Evolutionary conservation across 192 early-diverging fungal genomes (phyloP), one percentile per base, ranked within the genome.

Genomic region (Umbelopsis isabellina): DNA sequence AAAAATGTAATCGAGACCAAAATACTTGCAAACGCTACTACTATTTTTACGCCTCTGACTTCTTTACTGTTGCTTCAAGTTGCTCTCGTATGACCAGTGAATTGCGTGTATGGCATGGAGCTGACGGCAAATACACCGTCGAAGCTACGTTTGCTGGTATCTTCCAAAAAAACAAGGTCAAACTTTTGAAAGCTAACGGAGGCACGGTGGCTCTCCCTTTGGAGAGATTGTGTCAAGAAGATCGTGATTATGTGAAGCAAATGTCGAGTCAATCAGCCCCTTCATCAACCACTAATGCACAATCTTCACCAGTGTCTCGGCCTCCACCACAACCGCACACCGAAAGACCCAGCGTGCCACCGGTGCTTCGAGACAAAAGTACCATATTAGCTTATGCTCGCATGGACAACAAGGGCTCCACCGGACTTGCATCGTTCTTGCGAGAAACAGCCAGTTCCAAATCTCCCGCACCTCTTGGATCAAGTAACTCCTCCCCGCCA

Each of bases 131-230:
- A 10, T 70, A 55, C 53, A 35, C 49, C 6, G 68, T 45, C 20
- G 50, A 70, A 70, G 68, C 68, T 22, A 20, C 41, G 10, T 70
- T 70, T 58, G 44, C 33, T 8, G 44, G 68, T 16, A 27, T 55
- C 8, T 70, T 70, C 44, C 68, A 70, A 49, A 70, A 70, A 41
- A 48, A 11, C 13, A 70, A 70, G 37, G 49, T 70, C 27, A 70
- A 70, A 20, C 52, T 70, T 20, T 35, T 49, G n/a, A 70, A 70
- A 45, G 10, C 44, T 2, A 30, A 37, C n/a, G 68, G 68, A 22
- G 68, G 33, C 30, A 45, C 44, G 1, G 51, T 70, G 5, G 68
- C 68, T n/a, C 12, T 70, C 8, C 51, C 68, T 8, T 33, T 70
- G 25, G 37, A 52, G 8, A 25, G 44, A 22, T 21, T 70, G 10